A percentile compares a stretch with the other conserved stretches of the same genome.
Conservation (phyloP, 2,329 filamentous ascomycete genomes). For the Rhinocladiella mackenziei region DNA sequence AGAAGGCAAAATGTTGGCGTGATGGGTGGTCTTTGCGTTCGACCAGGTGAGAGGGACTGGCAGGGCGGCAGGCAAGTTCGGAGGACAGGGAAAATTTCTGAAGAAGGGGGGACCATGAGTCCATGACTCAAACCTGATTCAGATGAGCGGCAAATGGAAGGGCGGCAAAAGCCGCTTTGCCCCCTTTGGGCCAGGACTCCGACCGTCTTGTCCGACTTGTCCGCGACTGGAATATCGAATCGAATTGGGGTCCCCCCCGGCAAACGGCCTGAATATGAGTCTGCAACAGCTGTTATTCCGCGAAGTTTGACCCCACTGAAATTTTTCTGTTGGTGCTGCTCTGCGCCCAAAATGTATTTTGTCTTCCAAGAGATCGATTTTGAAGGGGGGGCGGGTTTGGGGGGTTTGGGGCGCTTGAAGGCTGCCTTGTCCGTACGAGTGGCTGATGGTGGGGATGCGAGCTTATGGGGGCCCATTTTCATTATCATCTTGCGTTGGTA, state of each 20-base stretch:
- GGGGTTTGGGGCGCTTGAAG: conserved; percentile 3
- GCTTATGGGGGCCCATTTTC: not conserved
- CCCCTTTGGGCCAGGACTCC: conserved; percentile 6
- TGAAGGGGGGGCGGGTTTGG: not conserved
- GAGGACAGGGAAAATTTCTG: no score
- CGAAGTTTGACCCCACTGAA: no score
- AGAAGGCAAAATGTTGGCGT: conserved; percentile 1
- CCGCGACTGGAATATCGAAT: no score
- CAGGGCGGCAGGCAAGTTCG: not conserved
- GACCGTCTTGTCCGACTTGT: not conserved
- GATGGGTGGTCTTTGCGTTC: not conserved
- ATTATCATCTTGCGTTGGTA: conserved; percentile 11
- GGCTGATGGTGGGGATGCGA: conserved; percentile 5
- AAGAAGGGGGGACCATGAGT: conserved; percentile 5
- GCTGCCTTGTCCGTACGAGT: conserved; percentile 2
- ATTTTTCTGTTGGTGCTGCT: not conserved
- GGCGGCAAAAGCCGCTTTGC: conserved; percentile 10
- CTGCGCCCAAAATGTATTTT: not conserved
- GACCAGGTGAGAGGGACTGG: conserved; percentile 1
- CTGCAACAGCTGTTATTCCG: no score
- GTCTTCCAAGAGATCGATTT: not conserved
- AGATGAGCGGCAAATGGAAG: conserved; percentile 18
- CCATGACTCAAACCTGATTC: conserved; percentile 17
- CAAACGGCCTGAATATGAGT: no score
- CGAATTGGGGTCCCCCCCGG: not conserved